Conservation (phyloP, 139 green algal genomes). For the Spirogloea muscicola region DNA sequence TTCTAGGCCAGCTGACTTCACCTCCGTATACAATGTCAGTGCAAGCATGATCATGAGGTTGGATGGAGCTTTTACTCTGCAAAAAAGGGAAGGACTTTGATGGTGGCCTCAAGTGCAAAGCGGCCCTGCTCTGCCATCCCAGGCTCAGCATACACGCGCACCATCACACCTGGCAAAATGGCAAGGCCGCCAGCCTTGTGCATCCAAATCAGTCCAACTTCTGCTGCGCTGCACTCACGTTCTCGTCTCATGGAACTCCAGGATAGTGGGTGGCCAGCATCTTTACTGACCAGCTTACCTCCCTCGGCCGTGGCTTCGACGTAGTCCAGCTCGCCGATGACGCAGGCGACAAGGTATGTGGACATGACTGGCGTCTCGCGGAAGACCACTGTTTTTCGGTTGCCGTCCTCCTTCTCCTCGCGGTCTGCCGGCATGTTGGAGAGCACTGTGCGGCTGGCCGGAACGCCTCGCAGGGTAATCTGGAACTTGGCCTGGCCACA, state of each 20-base stretch:
- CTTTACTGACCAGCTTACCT: too few species aligned
- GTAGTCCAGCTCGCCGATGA: slow-evolving; percentile 63
- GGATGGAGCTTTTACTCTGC: neutral
- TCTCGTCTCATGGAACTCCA: too few species aligned
- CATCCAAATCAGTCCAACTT: too few species aligned
- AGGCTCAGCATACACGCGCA: slow-evolving; percentile 40
- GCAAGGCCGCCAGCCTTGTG: too few species aligned
- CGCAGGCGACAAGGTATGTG: slow-evolving; percentile 78
- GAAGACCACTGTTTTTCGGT: slow-evolving; percentile 10
- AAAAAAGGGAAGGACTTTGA: slow-evolving; percentile 44
- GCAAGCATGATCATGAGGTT: too few species aligned
- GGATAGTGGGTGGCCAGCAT: too few species aligned
- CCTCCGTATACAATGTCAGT: too few species aligned
- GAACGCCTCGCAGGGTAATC: too few species aligned
- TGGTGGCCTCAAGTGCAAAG: slow-evolving; percentile 38
- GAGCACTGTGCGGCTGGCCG: slow-evolving; percentile 52
- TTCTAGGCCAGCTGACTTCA: too few species aligned
- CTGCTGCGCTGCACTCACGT: too few species aligned
- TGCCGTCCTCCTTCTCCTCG: neutral
- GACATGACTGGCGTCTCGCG: slow-evolving; percentile 68
- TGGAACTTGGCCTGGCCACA: too few species aligned
- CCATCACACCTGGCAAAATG: too few species aligned
- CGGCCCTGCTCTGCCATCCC: slow-evolving; percentile 43
- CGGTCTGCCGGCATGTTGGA: slow-evolving; percentile 66
- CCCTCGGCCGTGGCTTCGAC: slow-evolving; percentile 16